These are phyloP conservation scores for Colletotrichum tanaceti DNA, from an alignment of 2,329 filamentous ascomycete genomes.

Conservation along the genomic window DNA sequence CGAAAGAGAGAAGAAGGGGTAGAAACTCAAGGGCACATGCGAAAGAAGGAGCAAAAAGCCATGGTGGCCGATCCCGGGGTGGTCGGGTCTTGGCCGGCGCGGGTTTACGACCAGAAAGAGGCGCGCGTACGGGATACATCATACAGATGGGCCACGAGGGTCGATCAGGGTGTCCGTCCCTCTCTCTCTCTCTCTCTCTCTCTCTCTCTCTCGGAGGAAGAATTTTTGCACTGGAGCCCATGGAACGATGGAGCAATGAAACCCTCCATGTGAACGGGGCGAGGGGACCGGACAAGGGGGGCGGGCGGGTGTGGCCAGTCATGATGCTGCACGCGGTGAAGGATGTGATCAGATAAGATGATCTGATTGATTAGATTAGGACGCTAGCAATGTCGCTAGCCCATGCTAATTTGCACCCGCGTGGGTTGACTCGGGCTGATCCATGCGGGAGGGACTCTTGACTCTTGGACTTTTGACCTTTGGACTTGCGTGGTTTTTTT, in stretches of 20 bases:
- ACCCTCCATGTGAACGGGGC: conserved; percentile 9
- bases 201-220: conserved; percentile 24
- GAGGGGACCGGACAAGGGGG: conserved; percentile 31
- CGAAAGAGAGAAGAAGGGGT: too few species aligned
- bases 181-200: too few species aligned
- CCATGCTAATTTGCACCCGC: conserved; percentile 21
- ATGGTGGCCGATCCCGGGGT: conserved; percentile 33
- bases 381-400: conserved; percentile 34
- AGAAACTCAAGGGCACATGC: conserved; percentile 27
- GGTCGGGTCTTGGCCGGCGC: conserved; percentile 2
- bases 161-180: conserved; percentile 20
- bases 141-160: conserved; percentile 1
- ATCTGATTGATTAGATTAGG: conserved; percentile 40
- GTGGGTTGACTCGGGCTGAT: conserved; percentile 12
- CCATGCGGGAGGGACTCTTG: conserved; percentile 15
- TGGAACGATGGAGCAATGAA: conserved; percentile 1
- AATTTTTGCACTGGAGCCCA: conserved; percentile 27
- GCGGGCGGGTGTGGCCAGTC: conserved; percentile 24
- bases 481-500: too few species aligned
- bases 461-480: too few species aligned
- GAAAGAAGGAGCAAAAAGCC: background rate
- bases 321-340: conserved; percentile 22
- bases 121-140: too few species aligned
- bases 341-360: conserved; percentile 39
- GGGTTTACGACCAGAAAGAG: conserved; percentile 21